A percentile compares a stretch with the other conserved stretches of the same genome.
These are phyloP conservation scores for Colletotrichum navitas DNA, from an alignment of 2,329 filamentous ascomycete genomes.

Conservation along the genomic window DNA sequence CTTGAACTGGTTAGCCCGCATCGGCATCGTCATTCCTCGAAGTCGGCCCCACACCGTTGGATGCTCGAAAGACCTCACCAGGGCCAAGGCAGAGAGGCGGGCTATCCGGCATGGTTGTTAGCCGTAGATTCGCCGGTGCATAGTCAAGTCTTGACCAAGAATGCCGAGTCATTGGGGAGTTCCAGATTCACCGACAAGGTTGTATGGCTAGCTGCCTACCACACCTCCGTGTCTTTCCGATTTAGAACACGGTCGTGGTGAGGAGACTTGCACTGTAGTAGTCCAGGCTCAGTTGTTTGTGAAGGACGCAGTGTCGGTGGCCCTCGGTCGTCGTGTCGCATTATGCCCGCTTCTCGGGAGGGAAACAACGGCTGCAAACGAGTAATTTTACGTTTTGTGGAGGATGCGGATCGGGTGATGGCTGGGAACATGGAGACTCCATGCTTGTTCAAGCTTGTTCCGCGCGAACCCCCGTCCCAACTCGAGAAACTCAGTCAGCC, in stretches of 20 bases:
- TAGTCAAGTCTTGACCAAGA: neutral
- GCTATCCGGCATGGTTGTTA: constrained; percentile 9
- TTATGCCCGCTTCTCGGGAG: constrained; percentile 20
- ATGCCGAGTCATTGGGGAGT: constrained; percentile 26
- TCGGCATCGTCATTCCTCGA: constrained; percentile 28
- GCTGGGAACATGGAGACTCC: constrained; percentile 36
- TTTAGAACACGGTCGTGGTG: neutral
- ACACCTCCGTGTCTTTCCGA: neutral
- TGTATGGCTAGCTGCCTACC: neutral
- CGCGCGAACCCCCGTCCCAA: constrained; percentile 7
- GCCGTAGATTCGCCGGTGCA: constrained; percentile 17
- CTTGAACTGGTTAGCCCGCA: constrained; percentile 18
- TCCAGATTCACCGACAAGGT: neutral
- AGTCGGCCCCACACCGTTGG: constrained; percentile 32
- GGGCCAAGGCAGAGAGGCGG: constrained; percentile 3
- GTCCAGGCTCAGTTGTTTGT: neutral
- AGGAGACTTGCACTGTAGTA: neutral
- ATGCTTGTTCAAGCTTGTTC: constrained; percentile 21
- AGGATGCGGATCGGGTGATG: constrained; percentile 37
- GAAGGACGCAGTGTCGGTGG: neutral
- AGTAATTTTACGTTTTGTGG: constrained; percentile 25
- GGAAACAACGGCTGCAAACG: constrained; percentile 19
- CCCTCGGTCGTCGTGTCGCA: neutral
- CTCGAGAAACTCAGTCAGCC: neutral
- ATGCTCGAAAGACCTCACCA: neutral